Percentiles rank a stretch among this genome's conserved stretches.
phyloP scores from a whole-genome alignment of 805 yeast genomes.

The Suhomyces tanzawaensis region DNA sequence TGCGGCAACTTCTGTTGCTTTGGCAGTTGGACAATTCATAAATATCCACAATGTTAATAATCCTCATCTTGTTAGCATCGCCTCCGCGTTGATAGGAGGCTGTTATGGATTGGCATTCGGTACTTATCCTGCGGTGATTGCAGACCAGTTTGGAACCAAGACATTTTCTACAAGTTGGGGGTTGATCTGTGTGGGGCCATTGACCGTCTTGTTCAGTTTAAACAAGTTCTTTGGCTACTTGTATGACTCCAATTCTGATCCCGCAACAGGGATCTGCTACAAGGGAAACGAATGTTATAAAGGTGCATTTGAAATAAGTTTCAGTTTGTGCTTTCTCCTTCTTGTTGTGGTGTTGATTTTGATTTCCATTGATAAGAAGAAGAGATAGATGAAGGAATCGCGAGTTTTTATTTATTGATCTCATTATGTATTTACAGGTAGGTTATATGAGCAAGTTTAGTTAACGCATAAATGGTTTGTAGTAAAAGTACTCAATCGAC shows the following conservation, averaged over 20 bases:
- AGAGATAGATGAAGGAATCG: too few species aligned
- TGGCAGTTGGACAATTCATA: conserved; percentile 38
- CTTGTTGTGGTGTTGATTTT: conserved; percentile 20
- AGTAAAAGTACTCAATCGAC: conserved; percentile 43
- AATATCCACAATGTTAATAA: conserved; percentile 26
- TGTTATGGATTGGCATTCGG: conserved; percentile 74
- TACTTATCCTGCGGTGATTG: conserved; percentile 70
- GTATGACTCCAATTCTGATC: conserved; percentile 45
- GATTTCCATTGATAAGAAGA: conserved; percentile 26
- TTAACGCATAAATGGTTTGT: too few species aligned
- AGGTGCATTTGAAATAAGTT: conserved; percentile 35
- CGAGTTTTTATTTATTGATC: too few species aligned
- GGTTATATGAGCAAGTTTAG: too few species aligned
- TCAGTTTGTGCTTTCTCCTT: conserved; percentile 26
- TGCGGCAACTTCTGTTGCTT: conserved; percentile 38
- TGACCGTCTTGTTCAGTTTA: conserved; percentile 50
- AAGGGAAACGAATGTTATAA: conserved; percentile 38
- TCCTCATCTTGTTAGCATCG: conserved; percentile 37
- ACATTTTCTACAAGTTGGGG: conserved; percentile 79
- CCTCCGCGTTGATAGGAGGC: conserved; percentile 58
- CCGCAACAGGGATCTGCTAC: conserved; percentile 39
- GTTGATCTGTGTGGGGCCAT: conserved; percentile 66
- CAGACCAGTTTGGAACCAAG: conserved; percentile 66
- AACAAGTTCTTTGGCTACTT: conserved; percentile 56
- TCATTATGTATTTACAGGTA: too few species aligned